Base-by-base conservation (phyloP, 2,329 filamentous ascomycete species). In the Pestalotiopsis sp. region DNA sequence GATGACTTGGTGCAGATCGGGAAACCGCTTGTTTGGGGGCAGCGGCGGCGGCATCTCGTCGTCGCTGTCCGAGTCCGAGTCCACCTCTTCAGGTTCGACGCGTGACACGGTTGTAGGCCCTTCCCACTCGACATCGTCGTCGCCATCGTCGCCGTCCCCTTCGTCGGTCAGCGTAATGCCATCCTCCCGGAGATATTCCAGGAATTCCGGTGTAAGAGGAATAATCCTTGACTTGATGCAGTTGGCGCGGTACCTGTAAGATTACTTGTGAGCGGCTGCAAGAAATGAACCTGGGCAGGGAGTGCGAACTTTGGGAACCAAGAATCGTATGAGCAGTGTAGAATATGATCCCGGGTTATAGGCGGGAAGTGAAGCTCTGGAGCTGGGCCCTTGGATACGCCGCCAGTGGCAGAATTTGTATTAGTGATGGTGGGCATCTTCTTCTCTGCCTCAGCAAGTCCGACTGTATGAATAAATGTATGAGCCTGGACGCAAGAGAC, bases 261-360 rank as follows among this genome's bases (percentile, higher is more conserved):
- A 68, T 75, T 64, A 74, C 68, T 41, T 38, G 12, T 52, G 13
- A 52, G 20, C 45, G 12, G 17, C 27, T 14, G 45, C 5, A 4
- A 52, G 13, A 3, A 31, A 7, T 20, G 25, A 9, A 39, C 23
- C 38, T 13, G 52, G 17, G n/a, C n/a, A 23, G 12, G 45, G 45
- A n/a, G 41, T 9, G 76, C 83, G 65, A 82, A 93, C 86, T 88
- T 91, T 62, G 92, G 90, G 76, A 97, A 93, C 96, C 96, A 99
- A 69, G 87, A 89, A 78, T 97, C 93, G 80, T 97, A 98, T 57
- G 96, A 97, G 82, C 95, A 99, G 81, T 98, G 92, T 67, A 97
- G 84, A 70, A 99, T 97, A 76, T 99, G 95, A 61, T 92, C 89
- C 77, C 91, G 92, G 39, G 91, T 94, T 68, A 97, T 88, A 1